Evolutionary conservation across 2,329 filamentous ascomycete genomes (phyloP).

Genomic region (Phialemonium atrogriseum): DNA sequence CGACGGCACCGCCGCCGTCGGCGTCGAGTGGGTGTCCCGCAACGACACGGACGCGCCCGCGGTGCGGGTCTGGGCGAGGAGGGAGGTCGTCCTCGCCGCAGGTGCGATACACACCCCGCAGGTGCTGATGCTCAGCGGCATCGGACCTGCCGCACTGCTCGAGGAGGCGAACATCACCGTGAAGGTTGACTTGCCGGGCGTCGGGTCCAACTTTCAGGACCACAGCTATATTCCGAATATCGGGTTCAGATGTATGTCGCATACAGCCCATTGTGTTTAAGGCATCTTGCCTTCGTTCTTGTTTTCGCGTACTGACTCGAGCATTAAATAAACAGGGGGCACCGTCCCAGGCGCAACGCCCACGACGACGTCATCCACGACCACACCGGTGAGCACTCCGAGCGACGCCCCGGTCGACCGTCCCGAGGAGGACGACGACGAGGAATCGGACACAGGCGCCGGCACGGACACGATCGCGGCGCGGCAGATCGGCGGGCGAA

Average conservation of each 20-base stretch:
- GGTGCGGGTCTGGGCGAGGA: constrained; percentile 7
- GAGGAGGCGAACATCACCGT: constrained; percentile 6
- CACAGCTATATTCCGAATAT: neutral
- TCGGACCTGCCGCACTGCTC: constrained; percentile 29
- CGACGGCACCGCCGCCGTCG: neutral
- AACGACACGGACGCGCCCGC: neutral
- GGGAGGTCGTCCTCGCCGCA: constrained; percentile 49
- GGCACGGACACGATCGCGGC: constrained; percentile 3
- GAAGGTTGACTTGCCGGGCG: constrained; percentile 11
- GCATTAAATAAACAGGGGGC: no score
- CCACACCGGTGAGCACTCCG: neutral
- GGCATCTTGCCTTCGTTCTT: no score
- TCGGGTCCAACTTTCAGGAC: constrained; percentile 11
- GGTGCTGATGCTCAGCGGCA: constrained; percentile 49
- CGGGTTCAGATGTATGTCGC: neutral
- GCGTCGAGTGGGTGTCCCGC: neutral
- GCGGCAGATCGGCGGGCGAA: constrained; percentile 2
- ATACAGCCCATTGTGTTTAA: neutral
- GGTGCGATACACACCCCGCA: constrained; percentile 48
- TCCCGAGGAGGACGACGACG: neutral
- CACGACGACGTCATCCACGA: neutral
- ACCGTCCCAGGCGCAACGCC: neutral
- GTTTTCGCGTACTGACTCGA: no score
- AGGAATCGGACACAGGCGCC: neutral
- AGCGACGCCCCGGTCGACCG: neutral